A percentile compares a stretch with the other conserved stretches of the same genome.
Evolutionary conservation across 2,329 filamentous ascomycete genomes (phyloP).

Genomic region (Cephalotrichum gorgonifer): DNA sequence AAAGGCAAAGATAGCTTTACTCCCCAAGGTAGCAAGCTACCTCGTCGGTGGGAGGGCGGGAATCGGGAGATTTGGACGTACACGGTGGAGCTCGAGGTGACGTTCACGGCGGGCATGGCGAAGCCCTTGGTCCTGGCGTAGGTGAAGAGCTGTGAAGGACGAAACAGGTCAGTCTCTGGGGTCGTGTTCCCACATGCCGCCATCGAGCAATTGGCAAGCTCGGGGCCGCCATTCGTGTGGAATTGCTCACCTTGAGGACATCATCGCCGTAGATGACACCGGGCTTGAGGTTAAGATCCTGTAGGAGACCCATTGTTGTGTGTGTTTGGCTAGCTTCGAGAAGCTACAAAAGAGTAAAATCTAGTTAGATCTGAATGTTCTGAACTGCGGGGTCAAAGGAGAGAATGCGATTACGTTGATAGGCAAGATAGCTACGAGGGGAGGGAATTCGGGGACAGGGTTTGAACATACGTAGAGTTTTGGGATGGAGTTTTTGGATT

Average conservation of each 20-base stretch:
- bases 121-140: slow-evolving; percentile 82
- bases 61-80: slow-evolving; percentile 7
- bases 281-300: slow-evolving; percentile 34
- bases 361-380: background rate
- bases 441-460: too few relatives aligned
- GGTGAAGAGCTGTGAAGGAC: slow-evolving; percentile 55
- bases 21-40: background rate
- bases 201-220: background rate
- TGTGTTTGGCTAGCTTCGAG: background rate
- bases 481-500: too few relatives aligned
- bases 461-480: too few relatives aligned
- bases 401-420: too few relatives aligned
- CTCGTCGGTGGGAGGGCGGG: background rate
- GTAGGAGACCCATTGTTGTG: slow-evolving; percentile 5
- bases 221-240: background rate
- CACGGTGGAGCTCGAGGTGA: slow-evolving; percentile 74
- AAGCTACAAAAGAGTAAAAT: background rate
- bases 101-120: slow-evolving; percentile 85
- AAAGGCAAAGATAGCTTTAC: background rate
- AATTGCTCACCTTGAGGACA: slow-evolving; percentile 24
- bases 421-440: too few relatives aligned
- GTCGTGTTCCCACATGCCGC: background rate
- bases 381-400: too few relatives aligned
- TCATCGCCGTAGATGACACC: slow-evolving; percentile 46
- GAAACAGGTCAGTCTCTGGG: background rate